A percentile compares a stretch with the other conserved stretches of the same genome.
Conservation (phyloP, 441 rosid species). For the Pelargonium australe region DNA sequence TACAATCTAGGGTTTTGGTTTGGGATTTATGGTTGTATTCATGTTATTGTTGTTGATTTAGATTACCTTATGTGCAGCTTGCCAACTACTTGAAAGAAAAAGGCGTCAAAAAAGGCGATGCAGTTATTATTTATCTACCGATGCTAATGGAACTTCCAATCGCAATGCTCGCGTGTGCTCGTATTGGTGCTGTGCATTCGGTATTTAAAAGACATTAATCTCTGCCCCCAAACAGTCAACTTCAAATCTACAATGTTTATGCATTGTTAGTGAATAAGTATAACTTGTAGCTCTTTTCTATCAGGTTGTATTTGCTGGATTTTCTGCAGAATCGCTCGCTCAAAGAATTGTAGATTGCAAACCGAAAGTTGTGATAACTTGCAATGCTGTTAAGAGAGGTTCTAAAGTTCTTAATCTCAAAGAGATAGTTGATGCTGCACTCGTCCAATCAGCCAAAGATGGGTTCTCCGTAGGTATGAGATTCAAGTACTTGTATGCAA, state of each 20-base stretch:
- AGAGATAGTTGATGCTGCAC: conserved; percentile 89
- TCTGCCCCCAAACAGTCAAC: not conserved
- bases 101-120: conserved; percentile 89
- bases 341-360: conserved; percentile 92
- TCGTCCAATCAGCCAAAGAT: conserved; percentile 49
- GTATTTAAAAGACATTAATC: conserved; percentile 28
- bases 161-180: conserved; percentile 94
- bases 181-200: conserved; percentile 98
- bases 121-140: conserved; percentile 79
- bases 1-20: not conserved
- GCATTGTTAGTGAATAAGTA: not conserved
- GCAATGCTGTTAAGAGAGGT: conserved; percentile 96
- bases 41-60: not conserved
- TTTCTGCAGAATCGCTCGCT: conserved; percentile 86
- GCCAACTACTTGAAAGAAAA: conserved; percentile 78
- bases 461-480: conserved; percentile 67
- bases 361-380: conserved; percentile 74
- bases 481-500: not conserved
- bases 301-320: conserved; percentile 97
- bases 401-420: conserved; percentile 76
- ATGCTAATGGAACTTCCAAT: conserved; percentile 95
- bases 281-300: not conserved
- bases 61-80: conserved; percentile 41
- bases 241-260: not conserved
- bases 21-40: not conserved